A percentile compares a stretch with the other conserved stretches of the same genome.
These are phyloP conservation scores for Fragaria vesca DNA, from an alignment of 306 rosid genomes.

Conservation along the genomic window DNA sequence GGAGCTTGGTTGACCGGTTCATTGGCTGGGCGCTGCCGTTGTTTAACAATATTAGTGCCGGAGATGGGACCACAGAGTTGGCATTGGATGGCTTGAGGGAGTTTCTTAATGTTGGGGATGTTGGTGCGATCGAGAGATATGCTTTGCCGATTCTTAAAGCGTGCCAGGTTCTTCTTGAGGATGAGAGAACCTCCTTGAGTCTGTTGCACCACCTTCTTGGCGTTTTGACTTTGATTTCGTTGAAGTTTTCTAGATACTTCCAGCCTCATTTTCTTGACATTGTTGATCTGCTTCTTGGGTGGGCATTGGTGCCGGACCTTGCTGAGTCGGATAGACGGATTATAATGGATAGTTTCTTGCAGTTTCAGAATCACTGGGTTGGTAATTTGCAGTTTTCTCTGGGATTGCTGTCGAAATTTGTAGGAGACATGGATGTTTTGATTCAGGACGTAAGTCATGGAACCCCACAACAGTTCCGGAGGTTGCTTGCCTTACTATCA, in stretches of 20 bases:
- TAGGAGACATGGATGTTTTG: constrained; percentile 94
- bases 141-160: constrained; percentile 83
- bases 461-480: constrained; percentile 65
- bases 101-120: constrained; percentile 78
- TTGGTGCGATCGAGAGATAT: constrained; percentile 69
- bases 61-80: constrained; percentile 61
- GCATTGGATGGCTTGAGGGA: constrained; percentile 77
- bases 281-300: constrained; percentile 79
- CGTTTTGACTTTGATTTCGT: constrained; percentile 65
- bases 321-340: constrained; percentile 57
- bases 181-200: constrained; percentile 82
- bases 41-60: constrained; percentile 48
- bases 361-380: constrained; percentile 96
- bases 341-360: constrained; percentile 83
- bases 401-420: constrained; percentile 74
- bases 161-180: constrained; percentile 84
- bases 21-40: constrained; percentile 89
- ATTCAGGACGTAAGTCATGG: constrained; percentile 88
- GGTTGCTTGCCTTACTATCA: constrained; percentile 76
- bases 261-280: constrained; percentile 85
- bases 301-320: constrained; percentile 86
- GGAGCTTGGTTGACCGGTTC: constrained; percentile 74
- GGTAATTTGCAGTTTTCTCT: constrained; percentile 74
- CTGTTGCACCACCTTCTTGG: constrained; percentile 64
- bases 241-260: constrained; percentile 74